Evolutionary conservation across 2,329 filamentous ascomycete genomes (phyloP), one percentile per base, ranked within the genome.

Genomic region (Penicillium sp.): DNA sequence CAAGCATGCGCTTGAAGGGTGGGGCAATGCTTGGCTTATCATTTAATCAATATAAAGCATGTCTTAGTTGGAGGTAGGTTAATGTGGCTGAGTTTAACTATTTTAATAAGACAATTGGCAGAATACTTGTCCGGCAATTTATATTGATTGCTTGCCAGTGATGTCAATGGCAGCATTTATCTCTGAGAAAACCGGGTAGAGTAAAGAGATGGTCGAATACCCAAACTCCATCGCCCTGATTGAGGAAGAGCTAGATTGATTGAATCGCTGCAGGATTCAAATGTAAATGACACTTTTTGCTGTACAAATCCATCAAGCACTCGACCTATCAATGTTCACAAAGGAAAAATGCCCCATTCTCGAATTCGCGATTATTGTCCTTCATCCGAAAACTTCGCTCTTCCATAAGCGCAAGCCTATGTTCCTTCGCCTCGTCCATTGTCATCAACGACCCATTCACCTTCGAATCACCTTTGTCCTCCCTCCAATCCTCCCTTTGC

Each of bases 401-500:
- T 3, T 69, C 63, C 76, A 80, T 80, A 39, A 80, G 55, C 57
- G 72, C 55, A 37, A 73, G 39, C 51, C 78, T 64, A 47, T 75
- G 67, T 27, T 67, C 57, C 57, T 74, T 71, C 1, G 78, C 78
- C 55, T 77, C 72, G 10, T 79, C 68, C 58, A 71, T 60, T 0
- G 65, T 62, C 39, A 78, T 74, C 0, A 62, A 55, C 2, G 60
- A 62, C 3, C 51, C 54, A 13, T 62, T 39, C 3, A 70, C 47
- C 51, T 70, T 55, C 6, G 2, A 61, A 8, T 23, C 45, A 29
- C 26, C 61, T 54, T 23, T 35, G 50, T 26, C 73, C 69, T 1
- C 50, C 69, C 72, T 78, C 81, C 81, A 85, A 3, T 78, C 71
- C 37, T 53, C 48, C 13, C 39, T 33, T 16, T 68, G 68, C 2